These are phyloP conservation scores for Psilocybe azurescens DNA, from an alignment of 768 basidiomycete genomes.

Conservation along the genomic window DNA sequence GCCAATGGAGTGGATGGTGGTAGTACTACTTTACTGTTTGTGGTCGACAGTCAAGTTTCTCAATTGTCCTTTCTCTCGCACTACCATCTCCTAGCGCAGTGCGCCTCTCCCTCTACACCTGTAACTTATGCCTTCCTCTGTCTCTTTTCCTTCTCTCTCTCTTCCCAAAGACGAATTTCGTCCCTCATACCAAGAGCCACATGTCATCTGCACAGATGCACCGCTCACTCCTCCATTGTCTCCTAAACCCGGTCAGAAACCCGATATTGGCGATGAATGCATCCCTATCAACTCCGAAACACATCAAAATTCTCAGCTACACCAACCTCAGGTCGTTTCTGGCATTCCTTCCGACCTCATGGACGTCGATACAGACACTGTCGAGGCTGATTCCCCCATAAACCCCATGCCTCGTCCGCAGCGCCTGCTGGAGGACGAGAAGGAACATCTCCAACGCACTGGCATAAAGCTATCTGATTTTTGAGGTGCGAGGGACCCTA, in stretches of 20 bases:
- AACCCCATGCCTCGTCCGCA: conserved; percentile 44
- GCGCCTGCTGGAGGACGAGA: conserved; percentile 72
- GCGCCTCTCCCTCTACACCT: conserved; percentile 10
- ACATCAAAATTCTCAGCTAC: conserved; percentile 8
- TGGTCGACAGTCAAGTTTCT: not conserved
- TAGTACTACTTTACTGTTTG: not conserved
- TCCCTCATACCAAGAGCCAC: conserved; percentile 38
- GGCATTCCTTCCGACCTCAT: conserved; percentile 23
- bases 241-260: conserved; percentile 41
- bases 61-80: conserved; percentile 6
- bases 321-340: conserved; percentile 8
- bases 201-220: conserved; percentile 53
- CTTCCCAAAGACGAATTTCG: conserved; percentile 34
- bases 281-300: conserved; percentile 14
- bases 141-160: conserved; percentile 37
- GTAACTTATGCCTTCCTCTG: conserved; percentile 30
- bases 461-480: conserved; percentile 79
- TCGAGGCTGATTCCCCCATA: conserved; percentile 24
- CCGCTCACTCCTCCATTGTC: conserved; percentile 78
- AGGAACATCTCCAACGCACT: conserved; percentile 60
- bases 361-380: conserved; percentile 25
- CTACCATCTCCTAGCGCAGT: conserved; percentile 12
- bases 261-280: conserved; percentile 19
- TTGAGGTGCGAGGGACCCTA: conserved; percentile 80
- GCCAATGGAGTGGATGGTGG: not conserved